Base-by-base conservation (phyloP, 2,329 filamentous ascomycete genomes). In the Claviceps sp. region DNA sequence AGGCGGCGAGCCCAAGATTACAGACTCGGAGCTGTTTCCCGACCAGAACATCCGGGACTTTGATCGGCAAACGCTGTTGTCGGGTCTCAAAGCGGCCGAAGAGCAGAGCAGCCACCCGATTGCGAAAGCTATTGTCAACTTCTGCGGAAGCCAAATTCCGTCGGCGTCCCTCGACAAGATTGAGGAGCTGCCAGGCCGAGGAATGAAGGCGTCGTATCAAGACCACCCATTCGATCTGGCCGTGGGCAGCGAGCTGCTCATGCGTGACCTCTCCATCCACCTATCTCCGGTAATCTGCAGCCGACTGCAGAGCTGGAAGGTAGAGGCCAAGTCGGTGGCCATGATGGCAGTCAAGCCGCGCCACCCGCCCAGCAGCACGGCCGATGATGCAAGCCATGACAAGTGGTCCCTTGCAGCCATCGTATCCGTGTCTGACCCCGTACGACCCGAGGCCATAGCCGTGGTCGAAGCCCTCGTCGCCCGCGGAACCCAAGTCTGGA, bases 381-480 rank as follows among this genome's bases (percentile, higher is more conserved):
- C 3, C 11, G 46, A 26, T 29, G 5, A 5, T 23, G 11, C 52
- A n/a, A 36, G 2, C 7, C 40, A 38, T 45, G 44, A 37, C 37
- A 14, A 55, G 2, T 82, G 76, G 71, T 62, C 63, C 2, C 72
- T 93, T 5, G 71, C 75, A 0, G 80, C 83, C 1, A 74, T 82
- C 11, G 82, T 95, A 57, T 82, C 88, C 46, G 83, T 91, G 47
- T 83, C 89, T 0, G 90, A 96, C 58, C 82, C 87, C 1, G 78
- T 95, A 56, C 84, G 90, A 2, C 77, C 80, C 0, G 87, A 94
- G 66, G 82, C 88, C 0, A 66, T 70, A 1, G 61, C 70, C 7
- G 80, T 91, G 17, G 77, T 95, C 53, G 66, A 69, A 6, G 74
- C 81, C 1, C 78, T 95, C 0, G 76, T 79, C 44, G 66, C 75